A percentile compares a stretch with the other conserved stretches of the same genome.
Conservation (phyloP, 306 rosid genomes). For the Albizia julibrissin region DNA sequence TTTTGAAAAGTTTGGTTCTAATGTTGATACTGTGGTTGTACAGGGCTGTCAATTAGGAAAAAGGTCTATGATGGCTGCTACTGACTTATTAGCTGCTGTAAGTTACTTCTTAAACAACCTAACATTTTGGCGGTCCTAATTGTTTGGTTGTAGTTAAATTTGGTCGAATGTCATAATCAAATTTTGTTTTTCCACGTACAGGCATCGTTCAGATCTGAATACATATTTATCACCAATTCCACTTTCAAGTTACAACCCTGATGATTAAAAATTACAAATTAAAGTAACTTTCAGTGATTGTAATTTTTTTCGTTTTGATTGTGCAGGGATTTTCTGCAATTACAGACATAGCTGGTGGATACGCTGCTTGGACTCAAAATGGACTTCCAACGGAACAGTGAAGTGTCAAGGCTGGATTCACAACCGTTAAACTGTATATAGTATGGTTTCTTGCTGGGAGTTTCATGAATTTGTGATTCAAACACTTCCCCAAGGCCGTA, state of each 20-base stretch:
- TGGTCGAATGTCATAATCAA: slow-evolving; percentile 33
- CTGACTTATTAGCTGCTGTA: slow-evolving; percentile 63
- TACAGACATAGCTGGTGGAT: slow-evolving; percentile 92
- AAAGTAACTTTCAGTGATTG: background rate
- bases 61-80: slow-evolving; percentile 69
- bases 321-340: slow-evolving; percentile 73
- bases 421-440: slow-evolving; percentile 31
- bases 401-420: slow-evolving; percentile 23
- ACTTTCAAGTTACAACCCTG: background rate
- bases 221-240: background rate
- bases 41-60: slow-evolving; percentile 72
- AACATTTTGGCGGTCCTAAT: slow-evolving; percentile 5
- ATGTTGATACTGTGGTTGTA: background rate
- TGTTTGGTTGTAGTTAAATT: slow-evolving; percentile 26
- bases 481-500: background rate
- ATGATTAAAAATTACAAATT: background rate
- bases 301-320: background rate
- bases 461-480: background rate
- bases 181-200: background rate
- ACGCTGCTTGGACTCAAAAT: slow-evolving; percentile 79
- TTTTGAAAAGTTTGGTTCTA: background rate
- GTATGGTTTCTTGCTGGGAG: background rate
- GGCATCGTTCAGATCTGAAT: background rate
- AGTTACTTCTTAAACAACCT: slow-evolving; percentile 32
- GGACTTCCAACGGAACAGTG: slow-evolving; percentile 69